Percentiles rank a stretch among this genome's conserved stretches.
Evolutionary conservation across 768 basidiomycete genomes (phyloP).

Genomic region (Boletus vermiculosoides): DNA sequence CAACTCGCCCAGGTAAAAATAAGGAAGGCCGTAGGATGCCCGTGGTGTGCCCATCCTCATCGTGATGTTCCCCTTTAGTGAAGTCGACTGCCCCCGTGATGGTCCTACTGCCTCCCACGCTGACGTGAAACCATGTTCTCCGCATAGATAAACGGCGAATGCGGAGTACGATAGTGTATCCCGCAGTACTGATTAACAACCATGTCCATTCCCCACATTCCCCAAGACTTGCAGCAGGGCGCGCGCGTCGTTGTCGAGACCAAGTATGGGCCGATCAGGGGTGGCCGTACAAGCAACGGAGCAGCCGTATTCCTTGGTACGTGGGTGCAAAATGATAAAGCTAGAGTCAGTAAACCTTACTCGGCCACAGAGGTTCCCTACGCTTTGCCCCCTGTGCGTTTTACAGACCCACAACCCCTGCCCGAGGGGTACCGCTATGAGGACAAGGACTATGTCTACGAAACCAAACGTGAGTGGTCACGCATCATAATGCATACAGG

Average conservation of each 20-base stretch:
- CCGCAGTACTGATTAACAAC: not conserved
- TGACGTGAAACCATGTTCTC: not conserved
- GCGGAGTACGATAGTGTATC: not conserved
- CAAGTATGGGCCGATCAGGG: conserved; percentile 52
- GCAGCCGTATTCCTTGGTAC: conserved; percentile 64
- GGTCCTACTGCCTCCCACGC: conserved; percentile 6
- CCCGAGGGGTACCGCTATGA: conserved; percentile 56
- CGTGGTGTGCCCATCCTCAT: not conserved
- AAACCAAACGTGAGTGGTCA: conserved; percentile 49
- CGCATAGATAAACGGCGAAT: conserved; percentile 12
- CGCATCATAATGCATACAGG: not conserved
- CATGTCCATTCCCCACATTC: conserved; percentile 41
- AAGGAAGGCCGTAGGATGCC: conserved; percentile 6
- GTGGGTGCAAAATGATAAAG: conserved; percentile 8
- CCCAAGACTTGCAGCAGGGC: conserved; percentile 51
- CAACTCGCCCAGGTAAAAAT: not conserved
- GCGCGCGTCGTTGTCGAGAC: conserved; percentile 52
- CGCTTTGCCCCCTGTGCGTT: conserved; percentile 62
- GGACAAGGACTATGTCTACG: conserved; percentile 57
- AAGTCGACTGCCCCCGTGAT: not conserved
- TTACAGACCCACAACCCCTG: conserved; percentile 59
- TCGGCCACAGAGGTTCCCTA: conserved; percentile 62
- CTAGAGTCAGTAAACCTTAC: not conserved
- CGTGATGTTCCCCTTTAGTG: conserved; percentile 2
- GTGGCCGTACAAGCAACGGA: conserved; percentile 60